These are phyloP conservation scores for Sporopachydermia quercuum DNA, from an alignment of 805 yeast species.

Conservation along the genomic window DNA sequence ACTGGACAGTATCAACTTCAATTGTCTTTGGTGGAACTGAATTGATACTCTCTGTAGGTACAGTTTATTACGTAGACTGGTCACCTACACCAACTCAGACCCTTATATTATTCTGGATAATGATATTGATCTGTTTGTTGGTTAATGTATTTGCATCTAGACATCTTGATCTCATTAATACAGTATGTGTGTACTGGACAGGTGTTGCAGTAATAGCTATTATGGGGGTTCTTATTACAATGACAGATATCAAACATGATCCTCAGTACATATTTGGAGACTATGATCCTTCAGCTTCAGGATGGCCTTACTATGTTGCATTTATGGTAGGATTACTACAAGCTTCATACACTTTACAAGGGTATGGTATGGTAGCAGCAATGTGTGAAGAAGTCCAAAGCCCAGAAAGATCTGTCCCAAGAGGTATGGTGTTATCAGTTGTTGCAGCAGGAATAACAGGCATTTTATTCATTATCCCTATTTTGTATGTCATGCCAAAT, in stretches of 20 bases:
- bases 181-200: constrained; percentile 62
- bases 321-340: constrained; percentile 68
- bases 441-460: constrained; percentile 55
- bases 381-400: constrained; percentile 69
- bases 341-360: constrained; percentile 66
- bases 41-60: constrained; percentile 50
- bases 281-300: constrained; percentile 60
- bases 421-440: constrained; percentile 55
- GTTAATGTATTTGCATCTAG: constrained; percentile 47
- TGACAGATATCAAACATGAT: constrained; percentile 37
- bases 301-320: constrained; percentile 60
- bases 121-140: constrained; percentile 45
- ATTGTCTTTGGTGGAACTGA: constrained; percentile 68
- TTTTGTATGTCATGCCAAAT: constrained; percentile 60
- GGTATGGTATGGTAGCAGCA: constrained; percentile 70
- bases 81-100: constrained; percentile 42
- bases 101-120: constrained; percentile 37
- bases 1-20: constrained; percentile 64
- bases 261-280: constrained; percentile 42
- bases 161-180: constrained; percentile 47
- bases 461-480: constrained; percentile 54
- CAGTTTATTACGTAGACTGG: constrained; percentile 43
- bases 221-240: constrained; percentile 39
- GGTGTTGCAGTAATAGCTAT: constrained; percentile 54
- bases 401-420: constrained; percentile 64